Percentiles rank a stretch among this genome's conserved stretches.
phyloP scores from a whole-genome alignment of 2,329 filamentous ascomycete species.

The Zymoseptoria ardabiliae region DNA sequence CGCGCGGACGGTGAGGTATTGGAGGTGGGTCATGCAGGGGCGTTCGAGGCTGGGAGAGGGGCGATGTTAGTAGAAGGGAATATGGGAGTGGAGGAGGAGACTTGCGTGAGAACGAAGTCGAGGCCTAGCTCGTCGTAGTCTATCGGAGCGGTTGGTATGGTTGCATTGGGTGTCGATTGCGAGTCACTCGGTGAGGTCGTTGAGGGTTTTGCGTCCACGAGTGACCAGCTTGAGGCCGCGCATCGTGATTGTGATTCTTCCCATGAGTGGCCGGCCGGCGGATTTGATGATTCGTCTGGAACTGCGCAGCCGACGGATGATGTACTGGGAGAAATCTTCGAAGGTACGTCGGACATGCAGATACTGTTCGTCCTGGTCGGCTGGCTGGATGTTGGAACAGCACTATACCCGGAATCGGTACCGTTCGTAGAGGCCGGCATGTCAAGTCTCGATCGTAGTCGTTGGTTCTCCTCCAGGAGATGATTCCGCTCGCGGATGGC shows the following conservation, averaged over 20 bases:
- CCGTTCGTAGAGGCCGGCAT: conserved; percentile 7
- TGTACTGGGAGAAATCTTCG: not conserved
- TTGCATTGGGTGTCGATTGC: not conserved
- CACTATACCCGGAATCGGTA: conserved; percentile 17
- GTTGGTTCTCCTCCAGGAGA: conserved; percentile 4
- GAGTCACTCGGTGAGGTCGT: not conserved
- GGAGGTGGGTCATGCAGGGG: conserved; percentile 18
- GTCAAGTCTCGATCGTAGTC: conserved; percentile 8
- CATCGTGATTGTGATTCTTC: not conserved
- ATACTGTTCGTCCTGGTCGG: conserved; percentile 15
- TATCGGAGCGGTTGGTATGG: conserved; percentile 8
- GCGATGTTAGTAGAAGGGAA: not conserved
- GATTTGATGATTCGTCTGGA: not conserved
- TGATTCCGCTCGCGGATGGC: conserved; percentile 10
- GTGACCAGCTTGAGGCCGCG: not conserved
- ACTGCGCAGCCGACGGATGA: not conserved
- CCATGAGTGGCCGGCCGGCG: not conserved
- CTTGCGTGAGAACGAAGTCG: conserved; percentile 18
- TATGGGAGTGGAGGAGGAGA: not conserved
- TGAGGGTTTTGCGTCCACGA: not conserved
- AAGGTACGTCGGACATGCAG: conserved; percentile 8
- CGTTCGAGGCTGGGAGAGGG: conserved; percentile 12
- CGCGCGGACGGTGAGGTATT: conserved; percentile 18
- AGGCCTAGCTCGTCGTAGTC: conserved; percentile 19
- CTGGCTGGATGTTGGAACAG: conserved; percentile 11